phyloP scores from a whole-genome alignment of 139 green algal species.

The Astrephomene gubernaculifera region DNA sequence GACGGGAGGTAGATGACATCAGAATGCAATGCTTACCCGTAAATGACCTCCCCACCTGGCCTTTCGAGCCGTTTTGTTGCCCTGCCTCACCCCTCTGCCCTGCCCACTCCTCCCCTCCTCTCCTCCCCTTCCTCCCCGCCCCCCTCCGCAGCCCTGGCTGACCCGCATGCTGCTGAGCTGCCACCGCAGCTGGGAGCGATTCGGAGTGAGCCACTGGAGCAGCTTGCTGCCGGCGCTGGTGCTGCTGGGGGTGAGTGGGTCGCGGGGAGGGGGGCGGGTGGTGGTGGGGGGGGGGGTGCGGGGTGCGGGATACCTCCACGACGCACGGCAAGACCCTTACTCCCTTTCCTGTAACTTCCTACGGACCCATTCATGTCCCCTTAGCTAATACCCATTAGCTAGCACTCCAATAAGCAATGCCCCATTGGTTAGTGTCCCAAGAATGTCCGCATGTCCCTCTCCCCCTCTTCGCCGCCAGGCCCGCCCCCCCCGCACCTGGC shows the following conservation, averaged over 20 bases:
- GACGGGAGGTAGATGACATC: background rate
- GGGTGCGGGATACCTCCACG: background rate
- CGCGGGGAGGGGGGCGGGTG: background rate
- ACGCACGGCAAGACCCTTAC: background rate
- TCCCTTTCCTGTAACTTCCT: background rate
- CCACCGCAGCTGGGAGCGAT: constrained; percentile 36
- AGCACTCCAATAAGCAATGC: background rate
- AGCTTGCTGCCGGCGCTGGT: constrained; percentile 43
- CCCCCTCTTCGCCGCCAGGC: background rate
- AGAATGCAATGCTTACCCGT: background rate
- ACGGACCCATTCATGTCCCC: background rate
- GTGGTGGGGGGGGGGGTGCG: background rate
- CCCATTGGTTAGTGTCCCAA: background rate
- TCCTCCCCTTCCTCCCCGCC: background rate
- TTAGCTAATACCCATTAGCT: too few relatives aligned
- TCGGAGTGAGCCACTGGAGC: constrained; percentile 11
- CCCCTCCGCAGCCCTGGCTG: constrained; percentile 14
- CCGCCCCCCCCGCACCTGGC: background rate
- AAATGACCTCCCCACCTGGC: background rate
- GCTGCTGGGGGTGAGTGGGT: constrained; percentile 4
- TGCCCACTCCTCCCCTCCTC: background rate
- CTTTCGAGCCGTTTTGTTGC: background rate
- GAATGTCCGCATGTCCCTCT: background rate
- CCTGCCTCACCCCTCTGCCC: background rate
- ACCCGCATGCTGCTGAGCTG: constrained; percentile 10